Base-by-base conservation (phyloP, 1,139 yeast genomes). In the Pichia cactophila region DNA sequence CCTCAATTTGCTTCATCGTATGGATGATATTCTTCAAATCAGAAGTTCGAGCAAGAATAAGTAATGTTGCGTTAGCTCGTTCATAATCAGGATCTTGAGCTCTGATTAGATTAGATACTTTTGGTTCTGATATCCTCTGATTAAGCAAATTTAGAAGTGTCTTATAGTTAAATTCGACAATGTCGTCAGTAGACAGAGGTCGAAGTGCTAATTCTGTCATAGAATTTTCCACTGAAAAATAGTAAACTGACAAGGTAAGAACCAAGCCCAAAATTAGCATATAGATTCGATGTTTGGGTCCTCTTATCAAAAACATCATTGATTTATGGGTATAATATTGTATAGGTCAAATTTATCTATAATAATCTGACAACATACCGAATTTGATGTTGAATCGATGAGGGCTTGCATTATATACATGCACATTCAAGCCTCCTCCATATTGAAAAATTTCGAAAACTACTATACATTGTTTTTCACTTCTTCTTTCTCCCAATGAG, bases 11-110 rank as follows among this genome's bases (percentile, higher is more conserved):
- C 45, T 63, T 61, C 49, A 87, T 78, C 2, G 94, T 75, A 12
- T 60, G 58, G 0, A 77, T 63, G 16, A 86, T 73, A 1, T 67
- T 73, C 0, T 58, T 58, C 17, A 74, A 61, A 60, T 87, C 96
- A 6, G 73, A 59, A 61, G 86, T 85, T 50, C 89, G 69, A 11
- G 84, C 95, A 50, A 87, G 68, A 2, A 89, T 79, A 26, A 85
- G 63, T 43, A 87, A 73, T 0, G 95, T 84, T 2, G 95, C 96
- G 58, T 80, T 83, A 16, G 85, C 90, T 20, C 69, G 63, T 33
- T 69, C 57, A 54, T 77, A 80, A 2, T 50, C 52, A 4, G 58
- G 58, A 54, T 77, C 80, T 2, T 50, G 52, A 4, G 58, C 58
- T 3, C 50, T 49, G 28, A 44, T 42, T 12, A 71, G 48, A 42